A percentile compares a stretch with the other conserved stretches of the same genome.
Evolutionary conservation across 805 yeast genomes (phyloP).

Genomic region (Zygoascus tannicola): DNA sequence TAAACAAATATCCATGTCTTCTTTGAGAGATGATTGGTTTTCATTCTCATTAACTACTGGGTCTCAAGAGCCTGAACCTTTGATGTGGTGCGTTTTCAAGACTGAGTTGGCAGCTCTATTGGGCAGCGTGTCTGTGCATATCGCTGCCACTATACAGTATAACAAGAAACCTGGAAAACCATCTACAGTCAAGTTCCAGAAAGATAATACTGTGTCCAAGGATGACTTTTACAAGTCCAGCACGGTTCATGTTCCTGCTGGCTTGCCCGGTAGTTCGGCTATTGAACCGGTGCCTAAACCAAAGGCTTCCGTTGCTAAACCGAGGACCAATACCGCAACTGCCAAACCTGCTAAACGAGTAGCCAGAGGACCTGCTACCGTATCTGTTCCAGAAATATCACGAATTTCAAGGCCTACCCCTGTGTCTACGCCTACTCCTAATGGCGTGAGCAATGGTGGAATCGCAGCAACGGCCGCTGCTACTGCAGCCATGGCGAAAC

Average conservation of each 20-base stretch:
- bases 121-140: slow-evolving; percentile 44
- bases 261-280: slow-evolving; percentile 63
- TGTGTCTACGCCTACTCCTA: background rate
- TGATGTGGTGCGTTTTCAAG: slow-evolving; percentile 74
- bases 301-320: slow-evolving; percentile 17
- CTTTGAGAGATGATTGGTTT: slow-evolving; percentile 86
- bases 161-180: slow-evolving; percentile 82
- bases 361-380: slow-evolving; percentile 3
- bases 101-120: slow-evolving; percentile 79
- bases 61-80: slow-evolving; percentile 57
- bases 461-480: slow-evolving; percentile 3
- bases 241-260: slow-evolving; percentile 69
- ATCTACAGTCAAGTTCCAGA: slow-evolving; percentile 62
- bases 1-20: slow-evolving; percentile 56
- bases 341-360: background rate
- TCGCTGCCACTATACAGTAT: slow-evolving; percentile 68
- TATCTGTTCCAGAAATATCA: slow-evolving; percentile 5
- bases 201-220: slow-evolving; percentile 45
- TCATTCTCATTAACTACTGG: slow-evolving; percentile 53
- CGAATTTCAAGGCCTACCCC: slow-evolving; percentile 3
- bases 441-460: background rate
- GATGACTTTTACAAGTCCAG: slow-evolving; percentile 83
- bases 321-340: background rate
- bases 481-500: background rate
- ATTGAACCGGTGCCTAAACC: slow-evolving; percentile 65